These are phyloP conservation scores for Saccharomycopsis olivae DNA, from an alignment of 805 yeast species.

Conservation along the genomic window DNA sequence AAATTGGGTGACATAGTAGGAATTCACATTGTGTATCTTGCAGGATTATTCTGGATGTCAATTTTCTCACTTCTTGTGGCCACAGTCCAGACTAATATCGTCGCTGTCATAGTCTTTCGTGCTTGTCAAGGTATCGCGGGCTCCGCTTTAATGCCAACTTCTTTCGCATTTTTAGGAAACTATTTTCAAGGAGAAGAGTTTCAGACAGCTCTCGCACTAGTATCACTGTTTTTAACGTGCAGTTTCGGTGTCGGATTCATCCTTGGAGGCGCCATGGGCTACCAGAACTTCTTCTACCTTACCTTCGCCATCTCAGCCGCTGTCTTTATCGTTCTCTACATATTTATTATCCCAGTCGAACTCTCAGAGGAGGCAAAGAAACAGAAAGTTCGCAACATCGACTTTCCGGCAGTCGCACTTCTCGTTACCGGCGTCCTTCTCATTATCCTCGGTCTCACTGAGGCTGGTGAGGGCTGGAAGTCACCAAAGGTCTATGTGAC, in stretches of 20 bases:
- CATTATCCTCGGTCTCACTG: conserved; percentile 33
- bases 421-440: conserved; percentile 26
- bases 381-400: conserved; percentile 23
- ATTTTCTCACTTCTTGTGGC: conserved; percentile 28
- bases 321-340: conserved; percentile 20
- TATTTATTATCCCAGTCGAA: conserved; percentile 24
- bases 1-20: conserved; percentile 34
- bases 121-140: conserved; percentile 38
- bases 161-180: conserved; percentile 26
- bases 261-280: conserved; percentile 17
- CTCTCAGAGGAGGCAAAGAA: conserved; percentile 20
- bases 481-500: conserved; percentile 33
- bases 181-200: conserved; percentile 24
- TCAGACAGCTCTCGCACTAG: conserved; percentile 23
- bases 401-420: conserved; percentile 29
- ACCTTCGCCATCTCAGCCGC: conserved; percentile 18
- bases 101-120: conserved; percentile 31
- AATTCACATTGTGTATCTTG: conserved; percentile 19
- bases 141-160: conserved; percentile 30
- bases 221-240: conserved; percentile 22
- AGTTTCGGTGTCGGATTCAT: conserved; percentile 18
- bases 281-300: conserved; percentile 9
- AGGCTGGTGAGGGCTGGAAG: conserved; percentile 35
- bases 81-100: conserved; percentile 25
- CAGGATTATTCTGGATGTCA: conserved; percentile 22